Percentiles rank a stretch among this genome's conserved stretches.
Conservation (phyloP, 352 stramenopile genomes). For the Phytopythium kandeliae region DNA sequence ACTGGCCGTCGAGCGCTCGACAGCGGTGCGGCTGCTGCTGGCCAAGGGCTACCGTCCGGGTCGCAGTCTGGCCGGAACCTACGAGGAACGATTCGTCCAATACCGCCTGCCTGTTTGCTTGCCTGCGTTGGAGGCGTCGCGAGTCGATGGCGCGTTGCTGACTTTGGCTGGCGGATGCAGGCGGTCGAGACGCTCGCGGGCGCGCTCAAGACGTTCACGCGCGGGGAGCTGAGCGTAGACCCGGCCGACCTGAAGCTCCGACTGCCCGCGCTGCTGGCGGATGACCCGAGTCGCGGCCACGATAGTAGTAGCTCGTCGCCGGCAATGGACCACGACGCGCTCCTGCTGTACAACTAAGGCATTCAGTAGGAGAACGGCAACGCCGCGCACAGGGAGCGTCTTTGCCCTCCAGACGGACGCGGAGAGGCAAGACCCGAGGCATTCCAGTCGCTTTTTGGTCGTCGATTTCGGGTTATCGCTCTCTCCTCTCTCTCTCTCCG, state of each 20-base stretch:
- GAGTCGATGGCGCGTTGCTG: not conserved
- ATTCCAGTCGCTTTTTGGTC: slow-evolving; percentile 14
- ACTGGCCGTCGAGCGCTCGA: slow-evolving; percentile 42
- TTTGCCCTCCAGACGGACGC: no score
- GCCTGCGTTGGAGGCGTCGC: no score
- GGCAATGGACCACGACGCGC: slow-evolving; percentile 16
- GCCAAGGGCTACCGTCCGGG: slow-evolving; percentile 63
- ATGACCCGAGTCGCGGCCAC: slow-evolving; percentile 18
- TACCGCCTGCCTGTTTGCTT: no score
- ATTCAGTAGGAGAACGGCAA: slow-evolving; percentile 2
- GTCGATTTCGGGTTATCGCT: slow-evolving; percentile 15
- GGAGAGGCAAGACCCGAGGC: no score
- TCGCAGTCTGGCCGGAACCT: slow-evolving; percentile 34
- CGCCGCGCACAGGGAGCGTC: no score
- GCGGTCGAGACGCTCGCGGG: slow-evolving; percentile 31
- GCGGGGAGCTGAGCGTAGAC: slow-evolving; percentile 27
- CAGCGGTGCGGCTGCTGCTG: slow-evolving; percentile 42
- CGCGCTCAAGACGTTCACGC: slow-evolving; percentile 30
- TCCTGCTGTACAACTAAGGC: slow-evolving; percentile 44
- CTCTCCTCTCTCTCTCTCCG: not conserved
- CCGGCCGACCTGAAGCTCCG: slow-evolving; percentile 19
- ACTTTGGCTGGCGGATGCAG: slow-evolving; percentile 5
- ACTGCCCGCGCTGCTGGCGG: slow-evolving; percentile 23
- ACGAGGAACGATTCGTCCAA: no score
- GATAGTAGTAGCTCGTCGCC: slow-evolving; percentile 3